These are phyloP conservation scores for Arthrobotrys megalospora DNA, from an alignment of 2,329 filamentous ascomycete species.

Conservation along the genomic window DNA sequence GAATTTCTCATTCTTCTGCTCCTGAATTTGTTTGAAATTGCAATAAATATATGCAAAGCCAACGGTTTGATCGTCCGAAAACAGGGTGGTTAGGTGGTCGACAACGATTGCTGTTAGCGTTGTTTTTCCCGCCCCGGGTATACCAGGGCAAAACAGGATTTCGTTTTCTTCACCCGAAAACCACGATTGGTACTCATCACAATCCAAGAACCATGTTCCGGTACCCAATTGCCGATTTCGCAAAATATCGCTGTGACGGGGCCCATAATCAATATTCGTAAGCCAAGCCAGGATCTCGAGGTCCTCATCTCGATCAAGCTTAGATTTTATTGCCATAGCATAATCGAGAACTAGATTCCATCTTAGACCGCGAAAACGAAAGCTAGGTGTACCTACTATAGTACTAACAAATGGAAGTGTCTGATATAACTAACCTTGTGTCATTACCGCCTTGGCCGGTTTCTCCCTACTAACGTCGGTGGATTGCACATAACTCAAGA, in stretches of 20 bases:
- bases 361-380: not conserved
- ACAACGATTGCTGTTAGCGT: constrained; percentile 10
- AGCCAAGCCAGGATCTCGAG: not conserved
- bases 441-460: not conserved
- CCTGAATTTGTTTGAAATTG: constrained; percentile 67
- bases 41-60: constrained; percentile 69
- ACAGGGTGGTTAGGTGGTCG: not conserved
- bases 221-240: not conserved
- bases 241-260: not conserved
- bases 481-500: not conserved
- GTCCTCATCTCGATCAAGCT: not conserved
- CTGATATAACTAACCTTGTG: constrained; percentile 10
- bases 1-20: constrained; percentile 67
- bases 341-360: not conserved
- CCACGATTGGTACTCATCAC: constrained; percentile 4
- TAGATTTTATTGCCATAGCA: constrained; percentile 1
- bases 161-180: not conserved
- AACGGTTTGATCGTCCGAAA: not conserved
- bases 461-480: not conserved
- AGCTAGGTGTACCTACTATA: not conserved
- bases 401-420: not conserved
- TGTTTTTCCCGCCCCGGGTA: constrained; percentile 33
- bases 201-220: constrained; percentile 9
- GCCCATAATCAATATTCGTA: not conserved
- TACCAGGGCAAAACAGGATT: constrained; percentile 39